Evolutionary conservation across 2,329 filamentous ascomycete genomes (phyloP), one percentile per base, ranked within the genome.

Genomic region (Aureobasidium sp.): DNA sequence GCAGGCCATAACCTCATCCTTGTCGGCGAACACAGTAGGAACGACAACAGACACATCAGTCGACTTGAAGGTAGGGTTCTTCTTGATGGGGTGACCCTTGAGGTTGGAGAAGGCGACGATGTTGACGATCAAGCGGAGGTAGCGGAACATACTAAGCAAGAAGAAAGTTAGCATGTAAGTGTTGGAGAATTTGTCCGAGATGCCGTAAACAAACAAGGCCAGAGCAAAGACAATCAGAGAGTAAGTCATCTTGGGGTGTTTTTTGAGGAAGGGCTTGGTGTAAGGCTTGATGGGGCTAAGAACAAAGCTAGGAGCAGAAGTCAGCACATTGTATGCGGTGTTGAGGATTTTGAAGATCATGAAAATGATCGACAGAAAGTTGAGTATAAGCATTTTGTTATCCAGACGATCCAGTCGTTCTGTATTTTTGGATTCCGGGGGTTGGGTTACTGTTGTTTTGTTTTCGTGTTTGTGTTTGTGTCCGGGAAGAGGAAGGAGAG

Each of bases 1-100:
- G 44, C 71, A 73, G 9, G 65, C 57, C 12, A 68, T 62, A 12
- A 73, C 64, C 62, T 73, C 71, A 1, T 46, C 47, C 2, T 69
- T 67, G 7, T 64, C 66, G 61, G 70, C 70, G 66, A 72, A 74
- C 2, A 70, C 71, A 0, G 72, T 74, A 1, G 72, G 72, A 20
- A 74, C 65, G 32, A 74, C 63, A 48, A 74, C 69, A 1, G 70
- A 70, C 26, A 68, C 70, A 62, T 74, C 70, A 13, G 62, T 37
- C 3, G 66, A 57, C 12, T 51, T 67, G 65, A 66, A 73, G 7
- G 41, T 66, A 8, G 72, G 72, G 4, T 66, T 67, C n/a, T 34
- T 32, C 15, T 23, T 34, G 23, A 71, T 56, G 2, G 67, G 66
- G n/a, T 67, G 68, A 5, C 71, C 64, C 53, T 69, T 68, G 67